Evolutionary conservation across 148 eudicot genomes (phyloP).

Genomic region (Heliosperma pusillum): DNA sequence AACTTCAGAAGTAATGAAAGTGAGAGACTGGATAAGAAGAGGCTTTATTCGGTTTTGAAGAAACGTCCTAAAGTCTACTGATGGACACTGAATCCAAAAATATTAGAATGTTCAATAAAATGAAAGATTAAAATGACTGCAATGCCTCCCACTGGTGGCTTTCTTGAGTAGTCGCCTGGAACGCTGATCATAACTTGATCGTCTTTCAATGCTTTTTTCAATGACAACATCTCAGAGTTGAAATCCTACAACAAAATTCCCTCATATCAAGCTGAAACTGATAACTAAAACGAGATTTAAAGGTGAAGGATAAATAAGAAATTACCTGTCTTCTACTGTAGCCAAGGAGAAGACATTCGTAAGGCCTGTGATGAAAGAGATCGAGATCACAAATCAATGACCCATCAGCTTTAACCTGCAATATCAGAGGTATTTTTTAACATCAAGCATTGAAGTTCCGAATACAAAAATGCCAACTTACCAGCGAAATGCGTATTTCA

Average conservation of each 20-base stretch:
- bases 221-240: slow-evolving; percentile 29
- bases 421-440: slow-evolving; percentile 5
- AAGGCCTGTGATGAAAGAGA: slow-evolving; percentile 94
- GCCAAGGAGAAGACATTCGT: slow-evolving; percentile 92
- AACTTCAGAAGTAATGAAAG: slow-evolving; percentile 7
- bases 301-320: not conserved
- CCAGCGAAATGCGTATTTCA: not conserved
- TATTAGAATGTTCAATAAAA: not conserved
- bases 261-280: not conserved
- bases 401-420: slow-evolving; percentile 81
- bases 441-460: not conserved
- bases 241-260: slow-evolving; percentile 38
- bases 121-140: not conserved
- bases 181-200: slow-evolving; percentile 67
- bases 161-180: slow-evolving; percentile 96
- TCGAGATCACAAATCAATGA: slow-evolving; percentile 77
- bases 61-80: not conserved
- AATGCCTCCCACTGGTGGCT: slow-evolving; percentile 90
- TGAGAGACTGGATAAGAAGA: not conserved
- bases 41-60: not conserved
- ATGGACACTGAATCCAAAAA: not conserved
- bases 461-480: not conserved
- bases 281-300: not conserved
- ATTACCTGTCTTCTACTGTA: slow-evolving; percentile 45
- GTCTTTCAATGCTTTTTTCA: slow-evolving; percentile 39